phyloP scores from a whole-genome alignment of 2,329 filamentous ascomycete genomes.

The Fusarium sp. region DNA sequence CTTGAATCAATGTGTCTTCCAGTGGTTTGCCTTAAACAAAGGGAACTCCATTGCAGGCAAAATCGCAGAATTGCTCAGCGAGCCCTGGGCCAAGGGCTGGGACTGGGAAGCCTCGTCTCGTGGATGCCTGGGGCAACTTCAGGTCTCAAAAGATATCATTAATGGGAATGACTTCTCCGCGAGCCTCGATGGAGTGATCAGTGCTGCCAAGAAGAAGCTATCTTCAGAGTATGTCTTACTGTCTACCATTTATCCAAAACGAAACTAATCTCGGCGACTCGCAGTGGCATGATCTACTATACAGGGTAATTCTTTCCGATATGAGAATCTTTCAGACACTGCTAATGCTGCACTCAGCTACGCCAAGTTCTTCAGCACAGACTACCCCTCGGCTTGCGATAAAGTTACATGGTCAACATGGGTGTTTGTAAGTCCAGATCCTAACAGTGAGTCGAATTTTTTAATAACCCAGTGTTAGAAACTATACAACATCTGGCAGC shows the following conservation, averaged over 20 bases:
- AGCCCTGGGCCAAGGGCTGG: constrained; percentile 8
- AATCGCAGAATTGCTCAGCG: constrained; percentile 1
- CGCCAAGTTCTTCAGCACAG: constrained; percentile 29
- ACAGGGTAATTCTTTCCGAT: constrained; percentile 3
- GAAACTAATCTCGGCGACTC: not conserved
- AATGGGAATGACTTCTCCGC: not conserved
- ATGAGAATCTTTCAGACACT: not conserved
- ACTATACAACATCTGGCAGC: constrained; percentile 9
- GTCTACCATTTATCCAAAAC: no score
- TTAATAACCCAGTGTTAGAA: not conserved
- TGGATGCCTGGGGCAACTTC: constrained; percentile 1
- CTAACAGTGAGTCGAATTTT: no score
- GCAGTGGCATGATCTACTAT: constrained; percentile 20
- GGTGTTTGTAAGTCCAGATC: constrained; percentile 12
- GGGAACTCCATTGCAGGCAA: not conserved
- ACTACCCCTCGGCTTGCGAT: constrained; percentile 9
- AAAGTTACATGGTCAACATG: constrained; percentile 24
- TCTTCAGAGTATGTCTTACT: not conserved
- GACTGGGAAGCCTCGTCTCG: constrained; percentile 7
- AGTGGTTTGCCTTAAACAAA: constrained; percentile 10
- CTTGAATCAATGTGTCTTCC: constrained; percentile 14
- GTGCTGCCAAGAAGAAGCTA: constrained; percentile 11
- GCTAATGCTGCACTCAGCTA: not conserved
- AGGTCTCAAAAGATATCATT: constrained; percentile 8
- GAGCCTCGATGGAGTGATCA: not conserved